phyloP scores from a whole-genome alignment of 2,329 filamentous ascomycete species.

The Zasmidium citrigriseum region DNA sequence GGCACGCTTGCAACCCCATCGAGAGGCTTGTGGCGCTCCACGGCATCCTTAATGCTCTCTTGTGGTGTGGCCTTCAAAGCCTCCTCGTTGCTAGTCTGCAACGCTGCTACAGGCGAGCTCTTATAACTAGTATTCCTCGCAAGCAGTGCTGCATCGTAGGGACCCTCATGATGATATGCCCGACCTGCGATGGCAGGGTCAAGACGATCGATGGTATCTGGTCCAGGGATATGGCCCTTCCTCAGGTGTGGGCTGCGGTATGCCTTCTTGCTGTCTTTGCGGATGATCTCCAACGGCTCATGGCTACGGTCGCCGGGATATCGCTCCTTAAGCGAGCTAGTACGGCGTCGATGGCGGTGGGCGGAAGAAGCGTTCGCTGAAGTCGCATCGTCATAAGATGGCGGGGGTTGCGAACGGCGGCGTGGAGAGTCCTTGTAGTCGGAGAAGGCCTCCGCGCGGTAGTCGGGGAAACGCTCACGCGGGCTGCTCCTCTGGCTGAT shows the following conservation, averaged over 20 bases:
- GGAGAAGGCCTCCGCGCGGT: conserved; percentile 47
- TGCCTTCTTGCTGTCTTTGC: conserved; percentile 64
- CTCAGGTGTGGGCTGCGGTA: conserved; percentile 66
- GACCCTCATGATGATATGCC: conserved; percentile 84
- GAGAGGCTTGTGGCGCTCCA: conserved; percentile 73
- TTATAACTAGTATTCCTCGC: conserved; percentile 66
- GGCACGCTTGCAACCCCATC: conserved; percentile 79
- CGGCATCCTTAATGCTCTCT: conserved; percentile 74
- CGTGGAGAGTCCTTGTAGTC: conserved; percentile 26
- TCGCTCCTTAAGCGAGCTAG: conserved; percentile 58
- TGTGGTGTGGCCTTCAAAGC: conserved; percentile 77
- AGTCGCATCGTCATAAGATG: conserved; percentile 31
- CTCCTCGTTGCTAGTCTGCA: conserved; percentile 70
- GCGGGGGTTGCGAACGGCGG: conserved; percentile 27
- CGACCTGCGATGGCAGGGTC: conserved; percentile 65
- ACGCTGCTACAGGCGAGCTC: conserved; percentile 73
- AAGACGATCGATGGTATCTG: conserved; percentile 79
- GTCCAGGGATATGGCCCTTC: conserved; percentile 64
- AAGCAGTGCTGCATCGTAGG: conserved; percentile 79
- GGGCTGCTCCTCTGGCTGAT: conserved; percentile 37
- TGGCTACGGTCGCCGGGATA: conserved; percentile 66
- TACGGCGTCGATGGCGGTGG: conserved; percentile 39
- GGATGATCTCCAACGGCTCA: conserved; percentile 67
- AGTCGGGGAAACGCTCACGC: conserved; percentile 48
- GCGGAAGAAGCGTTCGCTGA: conserved; percentile 23